These are phyloP conservation scores for Gonium pectorale DNA, from an alignment of 139 green algal species.

Conservation along the genomic window DNA sequence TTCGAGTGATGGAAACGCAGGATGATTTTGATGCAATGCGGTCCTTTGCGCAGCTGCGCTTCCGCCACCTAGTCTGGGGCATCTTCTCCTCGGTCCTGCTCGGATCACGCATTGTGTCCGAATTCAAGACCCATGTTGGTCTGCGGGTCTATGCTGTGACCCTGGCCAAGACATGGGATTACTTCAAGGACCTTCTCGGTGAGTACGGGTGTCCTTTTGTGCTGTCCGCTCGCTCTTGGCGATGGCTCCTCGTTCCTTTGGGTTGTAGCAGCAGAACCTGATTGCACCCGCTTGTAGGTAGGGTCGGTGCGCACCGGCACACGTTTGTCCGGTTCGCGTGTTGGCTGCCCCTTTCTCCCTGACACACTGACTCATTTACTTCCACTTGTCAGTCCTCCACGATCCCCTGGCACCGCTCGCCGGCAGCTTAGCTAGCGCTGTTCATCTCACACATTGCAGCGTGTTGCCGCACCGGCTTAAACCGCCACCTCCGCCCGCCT, in stretches of 20 bases:
- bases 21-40: background rate
- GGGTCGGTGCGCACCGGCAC: too few relatives aligned
- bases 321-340: background rate
- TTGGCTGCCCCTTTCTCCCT: too few relatives aligned
- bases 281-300: too few relatives aligned
- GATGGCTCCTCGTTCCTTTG: too few relatives aligned
- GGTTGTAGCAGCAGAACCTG: too few relatives aligned
- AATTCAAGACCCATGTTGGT: background rate
- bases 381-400: too few relatives aligned
- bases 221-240: too few relatives aligned
- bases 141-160: background rate
- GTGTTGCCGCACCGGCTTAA: background rate
- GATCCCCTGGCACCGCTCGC: background rate
- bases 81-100: conserved; percentile 7
- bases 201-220: too few relatives aligned
- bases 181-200: conserved; percentile 12
- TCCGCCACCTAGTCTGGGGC: conserved; percentile 22
- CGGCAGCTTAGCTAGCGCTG: background rate
- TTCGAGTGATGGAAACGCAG: background rate
- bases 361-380: too few relatives aligned
- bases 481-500: background rate
- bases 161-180: background rate
- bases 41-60: background rate
- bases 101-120: background rate
- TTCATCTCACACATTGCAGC: background rate